Conservation (phyloP, 805 yeast species). For the Wickerhamomyces bisporus region DNA sequence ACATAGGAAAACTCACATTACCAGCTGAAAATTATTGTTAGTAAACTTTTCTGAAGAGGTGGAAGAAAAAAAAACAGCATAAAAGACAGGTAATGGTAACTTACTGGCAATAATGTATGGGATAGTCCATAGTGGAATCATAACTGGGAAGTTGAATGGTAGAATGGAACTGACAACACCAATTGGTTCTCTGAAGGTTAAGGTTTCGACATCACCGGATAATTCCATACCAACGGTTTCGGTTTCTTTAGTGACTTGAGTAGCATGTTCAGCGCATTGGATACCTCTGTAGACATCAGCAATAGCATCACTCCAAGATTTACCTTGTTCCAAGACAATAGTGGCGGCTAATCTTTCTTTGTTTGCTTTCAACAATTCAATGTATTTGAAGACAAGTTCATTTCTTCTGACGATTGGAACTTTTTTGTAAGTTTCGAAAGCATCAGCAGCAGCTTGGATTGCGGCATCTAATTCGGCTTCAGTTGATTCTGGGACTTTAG, state of each 20-base stretch:
- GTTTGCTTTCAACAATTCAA: slow-evolving; percentile 56
- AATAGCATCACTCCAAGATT: slow-evolving; percentile 67
- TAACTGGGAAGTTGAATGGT: slow-evolving; percentile 82
- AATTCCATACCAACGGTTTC: slow-evolving; percentile 63
- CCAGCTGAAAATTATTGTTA: no score
- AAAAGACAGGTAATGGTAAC: no score
- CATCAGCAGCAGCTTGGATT: slow-evolving; percentile 55
- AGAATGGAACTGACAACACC: slow-evolving; percentile 76
- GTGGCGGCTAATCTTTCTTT: slow-evolving; percentile 63
- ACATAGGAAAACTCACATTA: neutral
- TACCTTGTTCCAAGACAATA: slow-evolving; percentile 70
- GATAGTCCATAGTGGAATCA: slow-evolving; percentile 61
- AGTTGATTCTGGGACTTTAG: slow-evolving; percentile 70
- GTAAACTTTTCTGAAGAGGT: no score
- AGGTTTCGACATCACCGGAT: slow-evolving; percentile 68
- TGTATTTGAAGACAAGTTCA: slow-evolving; percentile 67
- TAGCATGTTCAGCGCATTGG: slow-evolving; percentile 77
- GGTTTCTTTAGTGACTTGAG: slow-evolving; percentile 59
- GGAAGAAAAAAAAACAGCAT: no score
- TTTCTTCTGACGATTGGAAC: slow-evolving; percentile 43
- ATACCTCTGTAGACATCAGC: slow-evolving; percentile 75
- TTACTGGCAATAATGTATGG: slow-evolving; percentile 56
- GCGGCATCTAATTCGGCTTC: slow-evolving; percentile 60
- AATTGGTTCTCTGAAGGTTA: slow-evolving; percentile 63
- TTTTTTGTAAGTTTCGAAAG: slow-evolving; percentile 55